Evolutionary conservation across 768 basidiomycete species (phyloP).

Genomic region (Tricholoma saponaceum): DNA sequence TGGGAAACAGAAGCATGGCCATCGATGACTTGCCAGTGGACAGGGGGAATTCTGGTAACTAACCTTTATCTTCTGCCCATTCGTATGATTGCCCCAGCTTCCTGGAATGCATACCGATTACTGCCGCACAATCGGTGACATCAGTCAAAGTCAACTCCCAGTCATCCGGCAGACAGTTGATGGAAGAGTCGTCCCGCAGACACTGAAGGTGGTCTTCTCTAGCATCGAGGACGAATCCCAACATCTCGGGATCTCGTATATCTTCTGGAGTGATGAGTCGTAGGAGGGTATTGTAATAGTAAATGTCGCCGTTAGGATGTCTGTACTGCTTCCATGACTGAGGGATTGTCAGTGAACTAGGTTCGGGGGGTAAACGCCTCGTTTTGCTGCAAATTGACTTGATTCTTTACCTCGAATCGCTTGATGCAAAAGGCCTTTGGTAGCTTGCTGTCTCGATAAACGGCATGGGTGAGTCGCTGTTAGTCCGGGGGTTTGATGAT

Average conservation of each 20-base stretch:
- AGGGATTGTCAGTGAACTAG: conserved; percentile 12
- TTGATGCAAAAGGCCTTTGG: conserved; percentile 11
- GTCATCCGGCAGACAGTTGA: conserved; percentile 29
- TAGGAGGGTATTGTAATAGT: conserved; percentile 33
- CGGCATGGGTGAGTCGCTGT: conserved; percentile 10
- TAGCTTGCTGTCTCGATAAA: conserved; percentile 17
- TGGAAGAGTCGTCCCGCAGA: conserved; percentile 25
- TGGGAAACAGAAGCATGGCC: background rate
- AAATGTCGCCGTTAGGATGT: conserved; percentile 44
- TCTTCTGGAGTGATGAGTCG: conserved; percentile 38
- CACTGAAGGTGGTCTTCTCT: conserved; percentile 33
- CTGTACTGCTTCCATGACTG: conserved; percentile 30
- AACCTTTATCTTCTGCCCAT: conserved; percentile 34
- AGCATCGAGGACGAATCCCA: conserved; percentile 29
- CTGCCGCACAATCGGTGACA: conserved; percentile 28
- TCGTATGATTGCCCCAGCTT: conserved; percentile 25
- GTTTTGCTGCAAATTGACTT: background rate
- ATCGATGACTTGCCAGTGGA: background rate
- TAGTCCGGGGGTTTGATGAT: background rate
- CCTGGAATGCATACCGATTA: conserved; percentile 37
- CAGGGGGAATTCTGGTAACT: conserved; percentile 1
- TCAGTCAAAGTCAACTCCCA: conserved; percentile 38
- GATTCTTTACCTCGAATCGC: conserved; percentile 10
- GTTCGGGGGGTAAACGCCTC: background rate
- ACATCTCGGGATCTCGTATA: conserved; percentile 28